These are phyloP conservation scores for Keithomyces neogunnii DNA, from an alignment of 2,329 filamentous ascomycete genomes.

Conservation along the genomic window DNA sequence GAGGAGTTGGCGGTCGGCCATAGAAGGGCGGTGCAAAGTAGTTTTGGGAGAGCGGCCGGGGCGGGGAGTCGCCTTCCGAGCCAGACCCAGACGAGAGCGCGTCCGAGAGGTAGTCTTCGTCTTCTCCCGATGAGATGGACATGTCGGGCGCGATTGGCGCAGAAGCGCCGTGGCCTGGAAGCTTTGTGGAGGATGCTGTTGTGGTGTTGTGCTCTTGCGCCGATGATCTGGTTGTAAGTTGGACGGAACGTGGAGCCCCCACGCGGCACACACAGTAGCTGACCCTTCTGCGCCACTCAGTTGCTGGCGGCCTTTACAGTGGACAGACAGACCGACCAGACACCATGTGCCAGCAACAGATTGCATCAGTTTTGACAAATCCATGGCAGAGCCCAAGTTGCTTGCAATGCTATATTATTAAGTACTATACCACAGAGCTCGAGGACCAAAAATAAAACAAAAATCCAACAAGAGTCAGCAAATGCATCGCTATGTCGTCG, in stretches of 20 bases:
- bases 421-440: not conserved
- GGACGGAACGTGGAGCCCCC: too few relatives aligned
- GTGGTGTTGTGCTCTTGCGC: not conserved
- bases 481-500: conserved; percentile 2
- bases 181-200: not conserved
- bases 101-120: conserved; percentile 27
- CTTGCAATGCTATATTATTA: too few relatives aligned
- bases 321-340: too few relatives aligned
- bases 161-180: not conserved
- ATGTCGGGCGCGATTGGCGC: conserved; percentile 12
- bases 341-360: too few relatives aligned
- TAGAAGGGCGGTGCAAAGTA: conserved; percentile 82
- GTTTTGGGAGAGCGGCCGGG: conserved; percentile 41
- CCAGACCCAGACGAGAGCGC: conserved; percentile 21
- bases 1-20: conserved; percentile 87
- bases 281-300: too few relatives aligned
- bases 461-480: not conserved
- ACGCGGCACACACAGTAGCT: too few relatives aligned
- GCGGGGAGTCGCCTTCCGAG: conserved; percentile 25
- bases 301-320: too few relatives aligned
- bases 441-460: too few relatives aligned
- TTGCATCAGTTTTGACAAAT: too few relatives aligned
- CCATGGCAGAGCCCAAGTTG: too few relatives aligned
- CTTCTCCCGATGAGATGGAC: conserved; percentile 27
- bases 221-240: too few relatives aligned